Percentiles rank a stretch among this genome's conserved stretches.
These are phyloP conservation scores for Cryptosporidium tyzzeri DNA, from an alignment of 169 alveolate species.

Conservation along the genomic window DNA sequence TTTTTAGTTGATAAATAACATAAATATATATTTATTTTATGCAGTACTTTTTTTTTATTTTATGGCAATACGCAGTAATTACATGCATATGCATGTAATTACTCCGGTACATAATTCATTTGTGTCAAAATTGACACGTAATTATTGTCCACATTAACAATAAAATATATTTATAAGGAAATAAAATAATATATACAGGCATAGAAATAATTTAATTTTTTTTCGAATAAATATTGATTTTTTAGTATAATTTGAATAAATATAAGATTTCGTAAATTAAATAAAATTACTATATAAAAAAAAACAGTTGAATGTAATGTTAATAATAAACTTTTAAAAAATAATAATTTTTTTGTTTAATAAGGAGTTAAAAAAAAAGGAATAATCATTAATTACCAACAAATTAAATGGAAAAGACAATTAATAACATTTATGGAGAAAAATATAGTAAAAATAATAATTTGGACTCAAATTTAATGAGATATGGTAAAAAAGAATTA, in stretches of 20 bases:
- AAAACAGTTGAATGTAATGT: not conserved
- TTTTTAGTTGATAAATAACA: constrained; percentile 14
- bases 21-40: not conserved
- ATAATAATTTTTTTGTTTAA: not conserved
- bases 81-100: constrained; percentile 14
- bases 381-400: not conserved
- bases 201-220: not conserved
- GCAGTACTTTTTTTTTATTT: not conserved
- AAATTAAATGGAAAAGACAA: not conserved
- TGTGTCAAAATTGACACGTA: constrained; percentile 32
- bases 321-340: too few relatives aligned
- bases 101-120: not conserved
- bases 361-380: not conserved
- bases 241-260: not conserved
- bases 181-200: not conserved
- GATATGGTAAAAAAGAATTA: not conserved
- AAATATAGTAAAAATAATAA: not conserved
- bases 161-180: not conserved
- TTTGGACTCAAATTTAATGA: not conserved
- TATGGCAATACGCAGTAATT: not conserved
- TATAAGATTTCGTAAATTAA: not conserved
- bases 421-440: not conserved
- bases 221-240: not conserved
- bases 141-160: constrained; percentile 20
- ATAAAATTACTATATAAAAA: too few relatives aligned